Evolutionary conservation across 1,284 basidiomycete species (phyloP), one percentile per base, ranked within the genome.

Genomic region (Amylostereum areolatum): DNA sequence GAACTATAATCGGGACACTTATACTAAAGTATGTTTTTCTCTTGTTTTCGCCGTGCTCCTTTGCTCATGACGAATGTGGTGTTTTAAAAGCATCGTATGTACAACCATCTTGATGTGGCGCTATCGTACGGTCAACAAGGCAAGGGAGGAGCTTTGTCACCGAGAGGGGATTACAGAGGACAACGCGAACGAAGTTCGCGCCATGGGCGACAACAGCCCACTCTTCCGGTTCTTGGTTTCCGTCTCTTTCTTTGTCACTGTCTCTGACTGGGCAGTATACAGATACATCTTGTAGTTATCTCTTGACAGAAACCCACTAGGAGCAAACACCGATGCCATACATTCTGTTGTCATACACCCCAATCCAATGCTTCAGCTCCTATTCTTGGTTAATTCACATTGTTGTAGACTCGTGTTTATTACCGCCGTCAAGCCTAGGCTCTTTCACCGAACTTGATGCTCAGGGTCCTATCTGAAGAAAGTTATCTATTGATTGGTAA

Each of bases 161-260:
- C 56, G 63, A 1, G 62, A 67, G 47, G 65, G 64, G 0, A 73
- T 79, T 41, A 65, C 66, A 9, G 62, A 65, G 18, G 64, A 57
- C 41, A 62, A 57, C 36, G 55, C 51, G 40, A 58, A 63, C 5
- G 64, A 72, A 30, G 77, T 70, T 52, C 59, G 56, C 42, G 62
- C 77, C 6, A 62, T 74, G 60, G 75, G 73, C 18, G 74, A 74
- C 47, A 61, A 66, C n/a, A 75, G 71, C 50, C 75, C 75, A 18
- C 62, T 77, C 35, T 77, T 76, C 63, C 66, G 73, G 70, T 78
- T 59, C 43, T 49, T 32, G 6, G 5, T n/a, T 7, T 8, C 25
- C 41, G 10, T 43, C 27, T 28, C 27, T 25, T 39, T 7, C 27
- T 25, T 39, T 39, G 34, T 9, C 34, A n/a, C 37, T 25, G 5